Percentiles rank a stretch among this genome's conserved stretches.
Conservation (phyloP, 345 rosid species). For the Mercurialis annua region DNA sequence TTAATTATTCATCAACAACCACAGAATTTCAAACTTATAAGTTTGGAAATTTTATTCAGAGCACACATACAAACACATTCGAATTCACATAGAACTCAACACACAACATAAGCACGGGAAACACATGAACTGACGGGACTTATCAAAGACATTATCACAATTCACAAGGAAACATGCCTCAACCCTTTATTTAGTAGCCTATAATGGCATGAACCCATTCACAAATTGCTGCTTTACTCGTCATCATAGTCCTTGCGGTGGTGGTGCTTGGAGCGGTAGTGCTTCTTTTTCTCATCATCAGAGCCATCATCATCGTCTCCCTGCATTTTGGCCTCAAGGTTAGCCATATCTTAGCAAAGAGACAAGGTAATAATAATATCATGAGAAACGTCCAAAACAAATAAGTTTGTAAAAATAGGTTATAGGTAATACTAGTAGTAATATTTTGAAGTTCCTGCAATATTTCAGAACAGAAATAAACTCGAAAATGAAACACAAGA, state of each 20-base stretch:
- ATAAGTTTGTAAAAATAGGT: no score
- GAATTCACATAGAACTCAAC: slow-evolving; percentile 2
- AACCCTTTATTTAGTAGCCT: slow-evolving; percentile 47
- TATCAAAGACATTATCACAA: background rate
- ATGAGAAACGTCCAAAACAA: no score
- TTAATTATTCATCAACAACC: background rate
- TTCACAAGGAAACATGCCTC: slow-evolving; percentile 25
- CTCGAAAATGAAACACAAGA: no score
- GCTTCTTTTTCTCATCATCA: slow-evolving; percentile 45
- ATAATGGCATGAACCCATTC: slow-evolving; percentile 32
- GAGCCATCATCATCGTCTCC: slow-evolving; percentile 51
- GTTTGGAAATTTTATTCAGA: slow-evolving; percentile 13
- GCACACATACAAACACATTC: background rate
- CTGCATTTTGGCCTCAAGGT: slow-evolving; percentile 34
- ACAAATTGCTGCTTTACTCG: slow-evolving; percentile 34
- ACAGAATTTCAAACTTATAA: background rate
- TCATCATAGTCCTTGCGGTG: slow-evolving; percentile 54
- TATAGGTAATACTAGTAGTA: no score
- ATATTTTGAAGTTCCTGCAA: no score
- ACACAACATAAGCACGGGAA: background rate
- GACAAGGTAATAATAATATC: background rate
- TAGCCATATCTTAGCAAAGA: background rate
- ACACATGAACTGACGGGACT: background rate
- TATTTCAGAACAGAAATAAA: no score
- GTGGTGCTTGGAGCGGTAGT: slow-evolving; percentile 49